Percentiles rank a stretch among this genome's conserved stretches.
phyloP scores from a whole-genome alignment of 805 yeast genomes.

The Ogataea glucozyma region DNA sequence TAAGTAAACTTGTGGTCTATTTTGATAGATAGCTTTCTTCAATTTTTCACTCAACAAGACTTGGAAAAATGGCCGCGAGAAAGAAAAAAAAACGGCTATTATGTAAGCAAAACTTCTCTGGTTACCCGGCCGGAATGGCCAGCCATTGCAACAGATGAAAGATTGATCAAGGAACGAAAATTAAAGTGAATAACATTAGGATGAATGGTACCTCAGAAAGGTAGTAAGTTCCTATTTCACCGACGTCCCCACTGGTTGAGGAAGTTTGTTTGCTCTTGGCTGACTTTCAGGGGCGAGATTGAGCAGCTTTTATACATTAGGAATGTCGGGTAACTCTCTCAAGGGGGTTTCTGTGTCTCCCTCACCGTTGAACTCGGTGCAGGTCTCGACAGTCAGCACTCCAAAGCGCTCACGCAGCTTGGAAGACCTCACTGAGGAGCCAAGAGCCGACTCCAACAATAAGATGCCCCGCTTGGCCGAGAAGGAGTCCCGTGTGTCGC shows the following conservation, averaged over 20 bases:
- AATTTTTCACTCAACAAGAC: not conserved
- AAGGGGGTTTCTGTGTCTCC: constrained; percentile 5
- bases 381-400: constrained; percentile 4
- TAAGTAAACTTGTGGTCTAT: too few relatives aligned
- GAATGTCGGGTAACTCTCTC: constrained; percentile 4
- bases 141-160: too few relatives aligned
- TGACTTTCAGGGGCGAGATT: not conserved
- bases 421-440: constrained; percentile 6
- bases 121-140: not conserved
- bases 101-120: too few relatives aligned
- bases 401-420: constrained; percentile 16
- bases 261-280: not conserved
- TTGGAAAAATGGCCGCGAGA: too few relatives aligned
- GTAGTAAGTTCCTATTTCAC: too few relatives aligned
- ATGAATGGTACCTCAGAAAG: too few relatives aligned
- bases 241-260: not conserved
- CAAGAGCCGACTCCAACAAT: not conserved
- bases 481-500: constrained; percentile 1
- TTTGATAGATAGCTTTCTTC: too few relatives aligned
- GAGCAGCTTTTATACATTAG: not conserved
- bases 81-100: not conserved
- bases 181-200: too few relatives aligned
- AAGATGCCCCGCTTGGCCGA: constrained; percentile 8
- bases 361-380: constrained; percentile 1
- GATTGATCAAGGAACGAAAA: too few relatives aligned